Evolutionary conservation across 805 yeast genomes (phyloP).

Genomic region (Saccharomyces eubayanus): DNA sequence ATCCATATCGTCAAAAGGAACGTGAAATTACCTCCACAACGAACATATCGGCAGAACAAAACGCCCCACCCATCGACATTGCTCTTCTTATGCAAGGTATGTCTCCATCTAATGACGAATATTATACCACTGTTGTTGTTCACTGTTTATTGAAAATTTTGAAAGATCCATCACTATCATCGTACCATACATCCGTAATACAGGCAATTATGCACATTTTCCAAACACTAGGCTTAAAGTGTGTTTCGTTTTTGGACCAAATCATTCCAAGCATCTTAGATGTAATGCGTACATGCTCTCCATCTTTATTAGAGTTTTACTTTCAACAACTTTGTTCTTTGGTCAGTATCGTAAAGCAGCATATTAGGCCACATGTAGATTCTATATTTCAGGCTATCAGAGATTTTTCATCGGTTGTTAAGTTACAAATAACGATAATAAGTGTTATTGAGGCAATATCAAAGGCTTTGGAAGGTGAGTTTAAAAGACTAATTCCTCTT

Average conservation of each 20-base stretch:
- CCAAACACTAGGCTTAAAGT: conserved; percentile 74
- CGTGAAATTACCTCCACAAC: conserved; percentile 60
- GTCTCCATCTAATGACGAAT: conserved; percentile 85
- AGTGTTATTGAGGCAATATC: conserved; percentile 73
- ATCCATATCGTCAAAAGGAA: conserved; percentile 87
- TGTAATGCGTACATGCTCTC: conserved; percentile 72
- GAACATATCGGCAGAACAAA: conserved; percentile 49
- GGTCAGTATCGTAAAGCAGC: conserved; percentile 76
- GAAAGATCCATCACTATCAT: conserved; percentile 71
- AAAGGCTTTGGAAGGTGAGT: conserved; percentile 81
- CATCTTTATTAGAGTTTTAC: conserved; percentile 69
- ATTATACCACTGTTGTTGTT: conserved; percentile 88
- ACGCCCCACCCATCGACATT: conserved; percentile 82
- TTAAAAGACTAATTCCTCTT: conserved; percentile 68
- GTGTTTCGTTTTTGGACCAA: conserved; percentile 77
- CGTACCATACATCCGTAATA: conserved; percentile 80
- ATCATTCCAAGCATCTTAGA: conserved; percentile 76
- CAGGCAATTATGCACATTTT: conserved; percentile 87
- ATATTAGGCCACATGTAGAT: conserved; percentile 69
- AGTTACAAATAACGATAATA: conserved; percentile 66
- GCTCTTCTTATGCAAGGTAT: conserved; percentile 83
- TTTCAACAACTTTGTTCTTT: conserved; percentile 77
- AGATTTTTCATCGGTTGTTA: conserved; percentile 53
- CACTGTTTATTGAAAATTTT: conserved; percentile 71
- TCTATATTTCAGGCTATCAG: conserved; percentile 63